A percentile compares a stretch with the other conserved stretches of the same genome.
These are phyloP conservation scores for Boletus subluridellus DNA, from an alignment of 1,284 basidiomycete species.

Conservation along the genomic window DNA sequence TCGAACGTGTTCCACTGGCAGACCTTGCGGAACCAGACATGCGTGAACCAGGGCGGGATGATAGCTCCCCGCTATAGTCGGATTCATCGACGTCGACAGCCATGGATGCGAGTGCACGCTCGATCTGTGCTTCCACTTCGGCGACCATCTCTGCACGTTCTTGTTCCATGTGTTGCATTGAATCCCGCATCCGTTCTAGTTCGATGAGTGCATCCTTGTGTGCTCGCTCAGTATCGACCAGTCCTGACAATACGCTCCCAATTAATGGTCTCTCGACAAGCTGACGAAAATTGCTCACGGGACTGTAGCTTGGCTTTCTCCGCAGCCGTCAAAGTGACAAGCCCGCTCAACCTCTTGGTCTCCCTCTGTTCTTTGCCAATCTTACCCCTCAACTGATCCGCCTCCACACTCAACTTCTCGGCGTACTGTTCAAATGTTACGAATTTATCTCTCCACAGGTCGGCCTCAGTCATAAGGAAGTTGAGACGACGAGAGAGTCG, in stretches of 20 bases:
- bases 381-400: conserved; percentile 74
- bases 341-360: conserved; percentile 74
- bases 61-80: conserved; percentile 56
- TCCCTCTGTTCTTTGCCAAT: conserved; percentile 87
- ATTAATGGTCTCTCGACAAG: conserved; percentile 10
- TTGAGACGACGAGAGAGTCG: conserved; percentile 78
- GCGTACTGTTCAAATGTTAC: conserved; percentile 89
- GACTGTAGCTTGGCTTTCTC: conserved; percentile 73
- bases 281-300: conserved; percentile 46
- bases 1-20: conserved; percentile 48
- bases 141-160: conserved; percentile 84
- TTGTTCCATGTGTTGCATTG: conserved; percentile 79
- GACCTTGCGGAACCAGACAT: conserved; percentile 44
- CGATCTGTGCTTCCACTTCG: conserved; percentile 84
- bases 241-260: conserved; percentile 41
- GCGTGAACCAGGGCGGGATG: conserved; percentile 46
- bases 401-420: conserved; percentile 84
- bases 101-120: conserved; percentile 78
- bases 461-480: conserved; percentile 87
- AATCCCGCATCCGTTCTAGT: conserved; percentile 66
- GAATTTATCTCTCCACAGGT: conserved; percentile 88
- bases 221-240: conserved; percentile 67
- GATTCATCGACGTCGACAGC: conserved; percentile 73
- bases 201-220: conserved; percentile 68
- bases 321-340: conserved; percentile 69